These are phyloP conservation scores for Alternaria novae-zelandiae DNA, from an alignment of 2,329 filamentous ascomycete genomes.

Conservation along the genomic window DNA sequence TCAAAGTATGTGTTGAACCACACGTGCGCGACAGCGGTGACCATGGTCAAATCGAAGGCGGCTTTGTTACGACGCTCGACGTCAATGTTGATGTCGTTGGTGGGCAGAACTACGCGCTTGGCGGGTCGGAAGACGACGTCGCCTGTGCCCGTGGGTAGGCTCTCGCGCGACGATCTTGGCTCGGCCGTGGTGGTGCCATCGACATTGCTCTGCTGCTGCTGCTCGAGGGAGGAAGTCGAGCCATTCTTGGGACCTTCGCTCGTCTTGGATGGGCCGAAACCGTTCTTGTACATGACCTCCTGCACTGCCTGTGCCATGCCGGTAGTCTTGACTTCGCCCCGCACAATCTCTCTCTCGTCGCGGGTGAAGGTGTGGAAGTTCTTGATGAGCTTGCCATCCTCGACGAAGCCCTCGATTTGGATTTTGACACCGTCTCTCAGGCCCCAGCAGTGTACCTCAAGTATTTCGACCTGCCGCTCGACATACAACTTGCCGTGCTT, in stretches of 20 bases:
- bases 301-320: slow-evolving; percentile 54
- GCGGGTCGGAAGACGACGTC: slow-evolving; percentile 80
- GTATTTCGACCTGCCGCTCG: slow-evolving; percentile 81
- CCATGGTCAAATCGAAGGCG: slow-evolving; percentile 79
- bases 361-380: slow-evolving; percentile 79
- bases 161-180: slow-evolving; percentile 27
- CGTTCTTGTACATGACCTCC: slow-evolving; percentile 53
- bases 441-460: slow-evolving; percentile 91
- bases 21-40: slow-evolving; percentile 89
- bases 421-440: slow-evolving; percentile 87
- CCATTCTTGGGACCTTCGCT: slow-evolving; percentile 27
- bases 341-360: slow-evolving; percentile 73
- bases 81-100: slow-evolving; percentile 87
- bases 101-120: slow-evolving; percentile 72
- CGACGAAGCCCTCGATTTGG: slow-evolving; percentile 80
- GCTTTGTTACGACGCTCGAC: slow-evolving; percentile 86
- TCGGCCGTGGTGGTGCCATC: slow-evolving; percentile 23
- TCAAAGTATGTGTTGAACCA: slow-evolving; percentile 99
- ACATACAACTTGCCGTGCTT: slow-evolving; percentile 77
- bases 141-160: slow-evolving; percentile 62
- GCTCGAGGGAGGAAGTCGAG: slow-evolving; percentile 25
- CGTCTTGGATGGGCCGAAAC: slow-evolving; percentile 35
- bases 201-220: slow-evolving; percentile 13
- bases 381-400: slow-evolving; percentile 89
- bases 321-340: slow-evolving; percentile 56